These are phyloP conservation scores for Murraya koenigii DNA, from an alignment of 345 rosid species.

Conservation along the genomic window DNA sequence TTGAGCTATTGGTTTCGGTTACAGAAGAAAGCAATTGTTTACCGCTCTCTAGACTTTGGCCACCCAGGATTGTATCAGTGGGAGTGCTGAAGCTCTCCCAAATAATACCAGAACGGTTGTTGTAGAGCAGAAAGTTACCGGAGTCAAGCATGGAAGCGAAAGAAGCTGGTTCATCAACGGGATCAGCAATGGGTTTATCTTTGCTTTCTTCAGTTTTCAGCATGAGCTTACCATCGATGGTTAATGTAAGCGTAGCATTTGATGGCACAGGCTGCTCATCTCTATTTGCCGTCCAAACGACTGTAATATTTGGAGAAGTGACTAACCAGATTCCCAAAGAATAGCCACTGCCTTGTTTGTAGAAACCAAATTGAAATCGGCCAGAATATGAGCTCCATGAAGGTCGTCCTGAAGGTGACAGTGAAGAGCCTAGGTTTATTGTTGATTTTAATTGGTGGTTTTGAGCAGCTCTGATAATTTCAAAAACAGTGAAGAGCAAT, in stretches of 20 bases:
- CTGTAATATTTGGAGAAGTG: background rate
- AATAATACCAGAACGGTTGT: background rate
- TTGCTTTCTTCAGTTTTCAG: background rate
- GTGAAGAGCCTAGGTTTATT: conserved; percentile 17
- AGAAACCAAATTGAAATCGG: conserved; percentile 34
- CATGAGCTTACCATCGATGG: conserved; percentile 14
- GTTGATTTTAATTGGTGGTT: background rate
- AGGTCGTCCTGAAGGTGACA: conserved; percentile 12
- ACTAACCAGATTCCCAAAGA: conserved; percentile 30
- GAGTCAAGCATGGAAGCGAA: conserved; percentile 32
- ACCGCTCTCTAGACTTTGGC: conserved; percentile 14
- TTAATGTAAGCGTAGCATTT: background rate
- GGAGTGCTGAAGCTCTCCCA: conserved; percentile 26
- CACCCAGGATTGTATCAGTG: conserved; percentile 26
- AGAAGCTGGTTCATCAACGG: background rate
- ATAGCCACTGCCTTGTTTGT: conserved; percentile 17
- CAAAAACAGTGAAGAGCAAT: background rate
- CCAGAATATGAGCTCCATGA: conserved; percentile 37
- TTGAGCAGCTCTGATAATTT: background rate
- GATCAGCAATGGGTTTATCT: background rate
- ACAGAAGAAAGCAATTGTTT: conserved; percentile 11
- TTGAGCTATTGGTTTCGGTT: conserved; percentile 3
- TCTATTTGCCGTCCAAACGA: conserved; percentile 3
- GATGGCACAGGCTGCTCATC: background rate
- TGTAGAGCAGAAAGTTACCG: conserved; percentile 31